Evolutionary conservation across 345 rosid species (phyloP).

Genomic region (Alliaria petiolata): DNA sequence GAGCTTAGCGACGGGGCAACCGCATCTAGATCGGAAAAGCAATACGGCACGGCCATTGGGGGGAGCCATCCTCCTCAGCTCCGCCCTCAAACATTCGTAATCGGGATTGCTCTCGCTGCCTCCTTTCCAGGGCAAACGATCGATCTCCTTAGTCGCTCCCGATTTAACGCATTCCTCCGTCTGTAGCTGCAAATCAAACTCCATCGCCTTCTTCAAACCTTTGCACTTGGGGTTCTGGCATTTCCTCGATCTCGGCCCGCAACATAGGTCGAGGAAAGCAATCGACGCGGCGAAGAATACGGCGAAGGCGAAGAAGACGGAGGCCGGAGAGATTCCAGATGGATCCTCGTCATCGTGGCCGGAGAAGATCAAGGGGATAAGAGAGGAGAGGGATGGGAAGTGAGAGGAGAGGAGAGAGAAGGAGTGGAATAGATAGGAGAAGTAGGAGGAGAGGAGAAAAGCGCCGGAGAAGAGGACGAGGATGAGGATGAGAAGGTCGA

Average conservation of each 20-base stretch:
- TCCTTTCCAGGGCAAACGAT: slow-evolving; percentile 89
- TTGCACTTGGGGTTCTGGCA: slow-evolving; percentile 69
- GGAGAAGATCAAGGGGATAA: slow-evolving; percentile 29
- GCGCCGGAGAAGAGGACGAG: slow-evolving; percentile 76
- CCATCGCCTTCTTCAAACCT: slow-evolving; percentile 85
- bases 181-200: slow-evolving; percentile 92
- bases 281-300: slow-evolving; percentile 45
- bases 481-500: slow-evolving; percentile 76
- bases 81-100: slow-evolving; percentile 87
- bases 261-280: slow-evolving; percentile 41
- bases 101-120: slow-evolving; percentile 75
- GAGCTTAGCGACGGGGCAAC: slow-evolving; percentile 86
- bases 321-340: slow-evolving; percentile 36
- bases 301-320: slow-evolving; percentile 61
- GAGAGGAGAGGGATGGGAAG: slow-evolving; percentile 36
- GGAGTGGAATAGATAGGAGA: slow-evolving; percentile 78
- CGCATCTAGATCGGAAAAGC: slow-evolving; percentile 80
- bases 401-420: slow-evolving; percentile 66
- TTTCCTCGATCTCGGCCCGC: slow-evolving; percentile 72
- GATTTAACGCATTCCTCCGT: slow-evolving; percentile 68
- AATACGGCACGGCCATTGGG: slow-evolving; percentile 86
- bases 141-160: slow-evolving; percentile 50
- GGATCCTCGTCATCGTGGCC: slow-evolving; percentile 11
- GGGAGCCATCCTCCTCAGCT: slow-evolving; percentile 91
- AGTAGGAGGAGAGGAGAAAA: slow-evolving; percentile 74